Evolutionary conservation across 345 rosid species (phyloP).

Genomic region (Melastoma malabathricum): DNA sequence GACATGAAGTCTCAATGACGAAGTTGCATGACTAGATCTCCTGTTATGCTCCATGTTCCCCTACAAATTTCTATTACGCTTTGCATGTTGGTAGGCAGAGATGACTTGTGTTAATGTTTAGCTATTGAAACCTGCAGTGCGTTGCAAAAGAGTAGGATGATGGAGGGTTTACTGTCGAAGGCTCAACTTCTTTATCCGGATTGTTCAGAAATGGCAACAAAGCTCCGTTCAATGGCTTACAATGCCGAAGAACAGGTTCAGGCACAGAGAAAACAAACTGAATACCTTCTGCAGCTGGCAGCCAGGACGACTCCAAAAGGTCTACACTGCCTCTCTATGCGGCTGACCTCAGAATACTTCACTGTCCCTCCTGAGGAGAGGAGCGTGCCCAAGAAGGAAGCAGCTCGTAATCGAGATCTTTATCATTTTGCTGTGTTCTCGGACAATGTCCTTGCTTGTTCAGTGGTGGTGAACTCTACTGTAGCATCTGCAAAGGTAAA

Average conservation of each 20-base stretch:
- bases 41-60: too few relatives aligned
- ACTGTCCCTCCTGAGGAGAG: conserved; percentile 52
- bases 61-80: neutral
- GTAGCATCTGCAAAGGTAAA: conserved; percentile 55
- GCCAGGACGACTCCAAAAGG: conserved; percentile 88
- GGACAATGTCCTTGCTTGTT: conserved; percentile 74
- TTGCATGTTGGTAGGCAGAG: neutral
- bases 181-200: conserved; percentile 43
- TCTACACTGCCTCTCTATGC: conserved; percentile 85
- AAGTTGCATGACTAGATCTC: too few relatives aligned
- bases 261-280: conserved; percentile 50
- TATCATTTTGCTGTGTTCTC: conserved; percentile 77
- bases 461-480: conserved; percentile 79
- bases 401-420: conserved; percentile 33
- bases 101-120: conserved; percentile 11
- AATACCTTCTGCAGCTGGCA: conserved; percentile 69
- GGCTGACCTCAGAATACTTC: conserved; percentile 67
- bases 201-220: conserved; percentile 53
- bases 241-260: conserved; percentile 66
- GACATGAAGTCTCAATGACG: too few relatives aligned
- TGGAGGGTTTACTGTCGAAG: conserved; percentile 46
- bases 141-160: conserved; percentile 43
- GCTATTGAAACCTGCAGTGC: conserved; percentile 37
- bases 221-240: conserved; percentile 63
- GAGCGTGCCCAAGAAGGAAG: conserved; percentile 50